A percentile compares a stretch with the other conserved stretches of the same genome.
phyloP scores from a whole-genome alignment of 2,329 filamentous ascomycete species.

The Sporothrix protearum region DNA sequence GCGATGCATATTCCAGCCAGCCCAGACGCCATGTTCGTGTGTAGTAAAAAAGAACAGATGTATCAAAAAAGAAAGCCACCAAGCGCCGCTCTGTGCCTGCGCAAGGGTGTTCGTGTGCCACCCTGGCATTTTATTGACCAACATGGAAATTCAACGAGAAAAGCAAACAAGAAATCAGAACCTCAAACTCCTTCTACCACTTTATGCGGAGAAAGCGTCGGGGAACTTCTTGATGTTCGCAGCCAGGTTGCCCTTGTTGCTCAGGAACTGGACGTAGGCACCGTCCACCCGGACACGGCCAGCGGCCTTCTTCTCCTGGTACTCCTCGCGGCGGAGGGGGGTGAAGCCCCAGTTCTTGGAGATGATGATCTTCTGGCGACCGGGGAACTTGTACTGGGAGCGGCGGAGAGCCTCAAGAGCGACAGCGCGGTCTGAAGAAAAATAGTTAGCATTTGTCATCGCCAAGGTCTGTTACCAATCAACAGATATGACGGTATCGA shows the following conservation, averaged over 20 bases:
- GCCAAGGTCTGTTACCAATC: background rate
- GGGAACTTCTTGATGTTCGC: slow-evolving; percentile 94
- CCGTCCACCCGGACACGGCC: slow-evolving; percentile 95
- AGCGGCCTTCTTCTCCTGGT: slow-evolving; percentile 89
- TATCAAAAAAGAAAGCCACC: slow-evolving; percentile 32
- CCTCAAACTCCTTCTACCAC: background rate
- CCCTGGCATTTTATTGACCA: slow-evolving; percentile 8
- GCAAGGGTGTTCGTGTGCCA: slow-evolving; percentile 19
- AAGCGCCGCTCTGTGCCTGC: slow-evolving; percentile 32
- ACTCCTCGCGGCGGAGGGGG: slow-evolving; percentile 94
- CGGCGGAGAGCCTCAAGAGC: slow-evolving; percentile 98
- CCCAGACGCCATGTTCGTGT: background rate
- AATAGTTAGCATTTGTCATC: background rate
- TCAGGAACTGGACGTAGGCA: slow-evolving; percentile 99
- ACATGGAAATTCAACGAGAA: slow-evolving; percentile 17
- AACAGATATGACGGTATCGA: too few species aligned
- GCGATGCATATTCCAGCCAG: background rate
- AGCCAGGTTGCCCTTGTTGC: slow-evolving; percentile 82
- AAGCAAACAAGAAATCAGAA: slow-evolving; percentile 16
- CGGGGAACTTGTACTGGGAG: slow-evolving; percentile 99
- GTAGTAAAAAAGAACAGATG: slow-evolving; percentile 29
- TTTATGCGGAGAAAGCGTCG: slow-evolving; percentile 69
- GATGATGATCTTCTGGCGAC: slow-evolving; percentile 99
- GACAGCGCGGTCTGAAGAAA: slow-evolving; percentile 67
- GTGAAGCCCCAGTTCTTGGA: slow-evolving; percentile 99